Evolutionary conservation across 2,329 filamentous ascomycete species (phyloP).

Genomic region (Colletotrichum higginsianum): DNA sequence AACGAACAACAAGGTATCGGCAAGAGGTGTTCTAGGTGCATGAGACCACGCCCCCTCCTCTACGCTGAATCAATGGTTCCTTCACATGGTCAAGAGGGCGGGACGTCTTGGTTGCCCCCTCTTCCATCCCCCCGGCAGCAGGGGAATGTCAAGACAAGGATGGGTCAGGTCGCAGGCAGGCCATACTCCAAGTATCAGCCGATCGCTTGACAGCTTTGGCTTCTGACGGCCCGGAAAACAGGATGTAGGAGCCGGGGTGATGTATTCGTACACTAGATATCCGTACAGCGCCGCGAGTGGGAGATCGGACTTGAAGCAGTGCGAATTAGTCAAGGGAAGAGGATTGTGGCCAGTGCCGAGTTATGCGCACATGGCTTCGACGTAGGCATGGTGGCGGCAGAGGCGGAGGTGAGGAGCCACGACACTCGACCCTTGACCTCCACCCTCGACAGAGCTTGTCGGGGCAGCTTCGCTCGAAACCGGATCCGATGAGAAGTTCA

Average conservation of each 20-base stretch:
- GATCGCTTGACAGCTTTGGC: constrained; percentile 31
- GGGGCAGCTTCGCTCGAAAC: constrained; percentile 1
- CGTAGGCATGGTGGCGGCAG: neutral
- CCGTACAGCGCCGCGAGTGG: constrained; percentile 5
- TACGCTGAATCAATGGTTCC: constrained; percentile 11
- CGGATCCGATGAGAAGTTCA: neutral
- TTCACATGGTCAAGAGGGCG: constrained; percentile 19
- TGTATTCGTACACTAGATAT: neutral
- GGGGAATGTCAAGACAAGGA: constrained; percentile 13
- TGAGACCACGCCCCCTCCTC: constrained; percentile 25
- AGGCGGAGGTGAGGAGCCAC: constrained; percentile 4
- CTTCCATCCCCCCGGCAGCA: neutral
- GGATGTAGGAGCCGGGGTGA: neutral
- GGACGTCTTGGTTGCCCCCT: constrained; percentile 29
- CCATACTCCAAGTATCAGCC: constrained; percentile 29
- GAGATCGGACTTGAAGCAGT: constrained; percentile 8
- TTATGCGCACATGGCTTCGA: constrained; percentile 27
- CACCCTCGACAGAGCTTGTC: constrained; percentile 9
- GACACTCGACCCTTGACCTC: too few species aligned
- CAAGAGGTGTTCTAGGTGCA: constrained; percentile 19
- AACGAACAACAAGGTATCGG: neutral
- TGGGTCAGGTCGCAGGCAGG: constrained; percentile 34
- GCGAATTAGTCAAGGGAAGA: neutral
- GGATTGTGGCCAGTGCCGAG: constrained; percentile 4
- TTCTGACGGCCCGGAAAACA: constrained; percentile 16